phyloP scores from a whole-genome alignment of 2,329 filamentous ascomycete genomes.

The Lasiodiplodia citricola region DNA sequence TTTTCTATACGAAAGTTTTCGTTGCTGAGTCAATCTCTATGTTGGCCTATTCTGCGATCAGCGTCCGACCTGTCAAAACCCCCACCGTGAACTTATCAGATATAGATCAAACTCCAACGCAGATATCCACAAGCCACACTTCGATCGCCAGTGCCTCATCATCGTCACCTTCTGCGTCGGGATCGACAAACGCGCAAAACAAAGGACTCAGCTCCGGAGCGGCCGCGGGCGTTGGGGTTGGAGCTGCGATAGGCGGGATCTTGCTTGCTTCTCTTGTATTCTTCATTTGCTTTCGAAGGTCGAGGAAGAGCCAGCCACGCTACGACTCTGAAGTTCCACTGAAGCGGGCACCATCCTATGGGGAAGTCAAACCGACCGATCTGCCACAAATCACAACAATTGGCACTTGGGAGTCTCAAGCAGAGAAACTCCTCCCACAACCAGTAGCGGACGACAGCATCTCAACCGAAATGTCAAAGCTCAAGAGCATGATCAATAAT shows the following conservation, averaged over 20 bases:
- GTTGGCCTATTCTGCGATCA: too few relatives aligned
- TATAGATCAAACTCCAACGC: background rate
- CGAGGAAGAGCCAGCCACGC: conserved; percentile 13
- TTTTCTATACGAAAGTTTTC: too few relatives aligned
- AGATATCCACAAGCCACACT: background rate
- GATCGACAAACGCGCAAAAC: background rate
- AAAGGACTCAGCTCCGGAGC: conserved; percentile 29
- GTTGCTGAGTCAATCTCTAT: too few relatives aligned
- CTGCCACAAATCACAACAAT: background rate
- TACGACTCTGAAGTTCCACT: background rate
- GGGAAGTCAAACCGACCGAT: background rate
- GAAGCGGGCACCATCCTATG: background rate
- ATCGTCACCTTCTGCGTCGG: background rate
- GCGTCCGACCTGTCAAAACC: too few relatives aligned
- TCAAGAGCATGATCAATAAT: conserved; percentile 42
- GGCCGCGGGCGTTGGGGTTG: conserved; percentile 45
- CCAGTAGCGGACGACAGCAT: conserved; percentile 42
- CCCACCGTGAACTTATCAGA: too few relatives aligned
- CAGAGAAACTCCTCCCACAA: conserved; percentile 35
- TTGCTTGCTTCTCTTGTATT: conserved; percentile 33
- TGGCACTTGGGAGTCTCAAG: background rate
- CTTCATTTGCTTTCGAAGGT: conserved; percentile 34
- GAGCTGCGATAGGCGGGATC: conserved; percentile 40
- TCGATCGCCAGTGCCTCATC: background rate
- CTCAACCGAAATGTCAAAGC: conserved; percentile 38